Evolutionary conservation across 768 basidiomycete genomes (phyloP), one percentile per base, ranked within the genome.

Genomic region (Erythrobasidium yunnanense): DNA sequence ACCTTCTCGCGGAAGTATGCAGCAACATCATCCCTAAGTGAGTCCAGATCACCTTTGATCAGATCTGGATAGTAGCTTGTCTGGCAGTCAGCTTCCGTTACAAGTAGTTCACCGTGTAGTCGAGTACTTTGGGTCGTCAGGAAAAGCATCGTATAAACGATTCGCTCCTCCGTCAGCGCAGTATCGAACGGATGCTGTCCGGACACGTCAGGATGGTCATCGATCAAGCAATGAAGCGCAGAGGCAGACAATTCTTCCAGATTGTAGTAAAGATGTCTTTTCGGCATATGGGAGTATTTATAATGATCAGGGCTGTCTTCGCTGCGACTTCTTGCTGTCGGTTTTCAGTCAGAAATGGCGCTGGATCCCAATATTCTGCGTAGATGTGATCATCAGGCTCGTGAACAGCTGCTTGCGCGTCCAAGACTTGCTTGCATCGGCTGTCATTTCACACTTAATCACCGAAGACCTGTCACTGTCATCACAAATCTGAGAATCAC

Each of bases 31-130:
- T 79, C 75, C 11, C 88, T 80, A 45, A 95, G 73, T 7, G 91
- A 96, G 75, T 97, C 95, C 29, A 97, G 76, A 75, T 99, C 95
- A 27, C 93, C 95, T 75, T 88, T 92, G 73, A 99, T 86, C 22
- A 93, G 75, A 74, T 91, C 82, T 0, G 95, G 95, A 4, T 85
- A 73, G 74, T 82, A 90, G 18, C 87, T 88, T 30, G 47, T 55
- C 53, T 5, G 20, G 29, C 17, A 45, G 45, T 29, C 18, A 45
- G 50, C 11, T 51, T 50, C 11, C 8, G 30, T 34, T 17, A 23
- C 30, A 6, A 7, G 46, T 27, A 66, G 38, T n/a, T 11, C 4
- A 38, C 7, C 23, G 20, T 22, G 25, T 15, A 46, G 20, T 8
- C 27, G 6, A 22, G 11, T 22, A 52, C 29, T 8, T 2, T 20